phyloP scores from a whole-genome alignment of 1,139 yeast genomes.

The Taiozyma sp. region DNA sequence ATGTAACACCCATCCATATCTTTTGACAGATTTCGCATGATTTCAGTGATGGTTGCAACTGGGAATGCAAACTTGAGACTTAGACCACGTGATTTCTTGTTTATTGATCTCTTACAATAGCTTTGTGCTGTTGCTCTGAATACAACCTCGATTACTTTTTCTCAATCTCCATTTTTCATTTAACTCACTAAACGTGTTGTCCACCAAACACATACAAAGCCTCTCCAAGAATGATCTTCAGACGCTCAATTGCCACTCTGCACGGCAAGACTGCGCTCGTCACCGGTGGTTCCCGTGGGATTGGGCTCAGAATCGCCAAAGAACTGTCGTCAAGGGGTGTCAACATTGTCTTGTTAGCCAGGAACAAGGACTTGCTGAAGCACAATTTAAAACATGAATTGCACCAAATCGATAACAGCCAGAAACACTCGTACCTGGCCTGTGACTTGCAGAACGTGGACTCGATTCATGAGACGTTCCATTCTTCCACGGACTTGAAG shows the following conservation, averaged over 20 bases:
- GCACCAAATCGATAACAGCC: conserved; percentile 28
- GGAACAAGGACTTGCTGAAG: conserved; percentile 38
- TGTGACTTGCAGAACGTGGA: conserved; percentile 43
- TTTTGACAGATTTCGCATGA: too few relatives aligned
- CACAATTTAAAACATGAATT: conserved; percentile 30
- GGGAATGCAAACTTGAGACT: too few relatives aligned
- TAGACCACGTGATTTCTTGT: too few relatives aligned
- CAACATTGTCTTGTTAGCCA: conserved; percentile 54
- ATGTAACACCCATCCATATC: too few relatives aligned
- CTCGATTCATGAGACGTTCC: conserved; percentile 17
- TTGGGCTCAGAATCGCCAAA: conserved; percentile 65
- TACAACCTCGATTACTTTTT: too few relatives aligned
- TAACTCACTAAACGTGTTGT: too few relatives aligned
- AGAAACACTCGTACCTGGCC: conserved; percentile 43
- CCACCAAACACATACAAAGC: not conserved
- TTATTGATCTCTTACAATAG: too few relatives aligned
- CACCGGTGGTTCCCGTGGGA: conserved; percentile 86
- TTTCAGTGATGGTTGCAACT: too few relatives aligned
- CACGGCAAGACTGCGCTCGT: conserved; percentile 44
- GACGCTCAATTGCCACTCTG: conserved; percentile 3
- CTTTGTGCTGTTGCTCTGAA: too few relatives aligned
- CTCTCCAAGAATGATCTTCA: conserved; percentile 1
- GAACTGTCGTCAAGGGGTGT: conserved; percentile 58
- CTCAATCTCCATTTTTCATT: too few relatives aligned
- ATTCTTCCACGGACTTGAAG: conserved; percentile 8